Conservation (phyloP, 2,329 filamentous ascomycete species). For the Amylocarpus encephaloides region DNA sequence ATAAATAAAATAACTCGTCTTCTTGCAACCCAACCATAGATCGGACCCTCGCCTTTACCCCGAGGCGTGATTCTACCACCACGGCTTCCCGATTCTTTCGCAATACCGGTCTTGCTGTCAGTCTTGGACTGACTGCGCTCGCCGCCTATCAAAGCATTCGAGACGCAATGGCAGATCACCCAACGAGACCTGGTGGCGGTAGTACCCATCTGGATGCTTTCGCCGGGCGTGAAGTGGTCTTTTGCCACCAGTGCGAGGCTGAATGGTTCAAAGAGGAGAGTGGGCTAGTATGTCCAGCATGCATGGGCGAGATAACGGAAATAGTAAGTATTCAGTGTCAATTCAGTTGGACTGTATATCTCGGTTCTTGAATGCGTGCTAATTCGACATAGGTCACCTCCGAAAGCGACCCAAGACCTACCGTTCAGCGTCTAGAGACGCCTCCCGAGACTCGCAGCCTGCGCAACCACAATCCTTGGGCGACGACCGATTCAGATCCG, state of each 20-base stretch:
- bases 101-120: conserved; percentile 47
- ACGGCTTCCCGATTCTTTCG: conserved; percentile 52
- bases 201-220: conserved; percentile 43
- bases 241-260: conserved; percentile 72
- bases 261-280: conserved; percentile 74
- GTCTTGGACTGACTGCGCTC: conserved; percentile 53
- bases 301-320: conserved; percentile 72
- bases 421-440: conserved; percentile 1
- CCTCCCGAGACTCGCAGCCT: conserved; percentile 16
- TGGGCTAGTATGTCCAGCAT: conserved; percentile 69
- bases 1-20: no score
- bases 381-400: conserved; percentile 40
- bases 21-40: background rate
- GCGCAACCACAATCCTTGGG: conserved; percentile 27
- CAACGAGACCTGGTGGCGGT: conserved; percentile 14
- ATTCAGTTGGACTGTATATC: background rate
- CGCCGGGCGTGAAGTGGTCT: conserved; percentile 64
- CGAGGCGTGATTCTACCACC: conserved; percentile 28
- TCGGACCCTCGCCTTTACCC: background rate
- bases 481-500: conserved; percentile 44
- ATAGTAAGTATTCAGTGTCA: conserved; percentile 57
- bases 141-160: conserved; percentile 46
- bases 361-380: conserved; percentile 17
- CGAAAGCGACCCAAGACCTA: conserved; percentile 57
- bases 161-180: conserved; percentile 34